Base-by-base conservation (phyloP, 2,329 filamentous ascomycete genomes). In the Fusarium beomiforme region DNA sequence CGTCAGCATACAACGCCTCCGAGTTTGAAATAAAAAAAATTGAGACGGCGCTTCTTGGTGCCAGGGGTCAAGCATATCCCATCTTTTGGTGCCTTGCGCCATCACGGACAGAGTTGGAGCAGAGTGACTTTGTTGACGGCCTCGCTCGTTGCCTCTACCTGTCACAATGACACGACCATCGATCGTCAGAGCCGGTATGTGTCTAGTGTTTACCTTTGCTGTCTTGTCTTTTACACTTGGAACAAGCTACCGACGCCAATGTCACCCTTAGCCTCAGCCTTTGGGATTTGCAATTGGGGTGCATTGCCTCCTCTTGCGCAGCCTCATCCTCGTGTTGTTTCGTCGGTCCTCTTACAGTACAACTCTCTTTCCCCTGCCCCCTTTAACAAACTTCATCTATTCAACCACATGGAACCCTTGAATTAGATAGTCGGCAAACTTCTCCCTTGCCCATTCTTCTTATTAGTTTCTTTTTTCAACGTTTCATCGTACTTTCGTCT, bases 121-220 rank as follows among this genome's bases (percentile, higher is more conserved):
- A 33, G 37, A 55, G 51, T 55, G 70, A 64, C 69, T 70, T 70
- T 71, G 36, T 68, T 68, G 67, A 64, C 69, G 63, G 62, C 63
- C 59, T 55, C 68, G 67, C 50, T 66, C 59, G 59, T 66, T 66
- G 53, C 66, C 53, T 63, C 55, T 53, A 43, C 34, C 63, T 24
- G 53, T 49, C 83, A 85, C 75, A 77, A 89, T 89, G 87, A 87
- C 87, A 77, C 86, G 87, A 81, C 87, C 87, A 76, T 84, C 85
- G 74, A 88, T 89, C 75, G 84, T 89, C 81, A 86, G 87, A 78
- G 87, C 87, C 78, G 87, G 87, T 89, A 87, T 76, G 87, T 88
- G 46, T 62, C 44, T 55, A 43, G 42, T 66, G 31, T 49, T 59
- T 49, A 26, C 46, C 31, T 53, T 59, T 64, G 51, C 55, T 65